Conservation (phyloP, 148 eudicot genomes). For the Camellia japonica region DNA sequence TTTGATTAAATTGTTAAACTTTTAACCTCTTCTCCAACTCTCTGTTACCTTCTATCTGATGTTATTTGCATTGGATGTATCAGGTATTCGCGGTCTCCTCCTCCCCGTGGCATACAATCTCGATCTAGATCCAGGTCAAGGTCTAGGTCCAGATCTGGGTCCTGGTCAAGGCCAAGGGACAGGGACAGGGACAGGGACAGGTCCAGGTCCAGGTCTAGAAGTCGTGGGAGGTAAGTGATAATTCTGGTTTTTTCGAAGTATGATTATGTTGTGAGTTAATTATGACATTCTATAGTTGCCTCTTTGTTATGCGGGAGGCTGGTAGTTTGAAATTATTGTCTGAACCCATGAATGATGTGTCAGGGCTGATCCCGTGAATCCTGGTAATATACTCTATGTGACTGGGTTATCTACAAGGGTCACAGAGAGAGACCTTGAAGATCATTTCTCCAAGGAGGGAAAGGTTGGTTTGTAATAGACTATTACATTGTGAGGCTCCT, state of each 20-base stretch:
- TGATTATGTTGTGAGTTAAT: not conserved
- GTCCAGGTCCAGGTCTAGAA: conserved; percentile 51
- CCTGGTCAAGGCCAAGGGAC: conserved; percentile 53
- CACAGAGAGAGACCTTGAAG: conserved; percentile 86
- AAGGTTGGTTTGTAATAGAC: conserved; percentile 45
- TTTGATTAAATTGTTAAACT: not conserved
- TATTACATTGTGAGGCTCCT: not conserved
- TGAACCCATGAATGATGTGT: conserved; percentile 12
- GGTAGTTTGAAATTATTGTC: conserved; percentile 1
- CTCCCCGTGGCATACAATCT: conserved; percentile 46
- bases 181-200: conserved; percentile 36
- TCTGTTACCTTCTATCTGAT: not conserved
- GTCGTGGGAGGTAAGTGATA: conserved; percentile 65
- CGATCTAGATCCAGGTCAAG: conserved; percentile 54
- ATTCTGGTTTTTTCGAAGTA: not conserved
- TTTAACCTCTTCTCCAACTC: not conserved
- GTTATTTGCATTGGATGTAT: not conserved
- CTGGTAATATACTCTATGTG: conserved; percentile 85
- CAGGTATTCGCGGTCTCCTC: conserved; percentile 71
- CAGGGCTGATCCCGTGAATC: conserved; percentile 67
- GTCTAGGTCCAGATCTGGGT: conserved; percentile 54
- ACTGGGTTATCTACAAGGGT: conserved; percentile 96
- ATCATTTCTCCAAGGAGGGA: conserved; percentile 81
- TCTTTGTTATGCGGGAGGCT: not conserved
- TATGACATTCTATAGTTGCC: not conserved